Evolutionary conservation across 495 filamentous ascomycete genomes (phyloP).

Genomic region (Penicillium manginii): DNA sequence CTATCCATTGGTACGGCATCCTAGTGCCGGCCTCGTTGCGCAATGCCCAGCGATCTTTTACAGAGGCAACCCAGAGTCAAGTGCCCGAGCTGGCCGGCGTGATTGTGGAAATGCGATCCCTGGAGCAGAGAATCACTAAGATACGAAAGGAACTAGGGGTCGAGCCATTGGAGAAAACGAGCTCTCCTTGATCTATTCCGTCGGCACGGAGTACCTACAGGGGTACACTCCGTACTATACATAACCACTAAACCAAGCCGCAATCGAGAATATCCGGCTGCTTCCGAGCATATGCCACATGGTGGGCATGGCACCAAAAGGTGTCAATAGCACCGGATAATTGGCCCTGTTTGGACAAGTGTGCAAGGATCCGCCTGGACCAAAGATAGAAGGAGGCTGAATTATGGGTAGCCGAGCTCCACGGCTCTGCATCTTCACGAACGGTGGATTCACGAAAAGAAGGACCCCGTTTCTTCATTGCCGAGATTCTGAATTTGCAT

Average conservation of each 20-base stretch:
- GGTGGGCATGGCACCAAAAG: conserved; percentile 1
- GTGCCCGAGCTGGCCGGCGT: conserved; percentile 51
- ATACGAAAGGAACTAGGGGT: conserved; percentile 40
- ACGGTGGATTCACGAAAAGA: neutral
- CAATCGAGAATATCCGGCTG: neutral
- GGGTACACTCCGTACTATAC: neutral
- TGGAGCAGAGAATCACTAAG: conserved; percentile 69
- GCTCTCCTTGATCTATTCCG: neutral
- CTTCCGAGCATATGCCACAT: conserved; percentile 1
- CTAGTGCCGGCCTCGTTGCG: conserved; percentile 63
- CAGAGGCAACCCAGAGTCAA: conserved; percentile 35
- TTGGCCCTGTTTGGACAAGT: neutral
- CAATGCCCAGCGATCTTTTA: conserved; percentile 58
- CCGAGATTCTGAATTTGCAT: neutral
- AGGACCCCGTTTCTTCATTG: neutral
- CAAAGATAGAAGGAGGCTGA: conserved; percentile 1
- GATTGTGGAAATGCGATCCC: conserved; percentile 67
- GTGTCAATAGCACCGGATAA: conserved; percentile 1
- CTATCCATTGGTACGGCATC: conserved; percentile 73
- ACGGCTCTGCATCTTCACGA: conserved; percentile 4
- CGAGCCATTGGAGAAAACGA: conserved; percentile 3
- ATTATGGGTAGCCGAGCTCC: neutral
- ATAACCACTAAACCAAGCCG: neutral
- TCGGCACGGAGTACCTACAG: neutral
- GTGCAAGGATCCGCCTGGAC: neutral